Evolutionary conservation across 2,329 filamentous ascomycete genomes (phyloP).

Genomic region (Sporothrix inflata): DNA sequence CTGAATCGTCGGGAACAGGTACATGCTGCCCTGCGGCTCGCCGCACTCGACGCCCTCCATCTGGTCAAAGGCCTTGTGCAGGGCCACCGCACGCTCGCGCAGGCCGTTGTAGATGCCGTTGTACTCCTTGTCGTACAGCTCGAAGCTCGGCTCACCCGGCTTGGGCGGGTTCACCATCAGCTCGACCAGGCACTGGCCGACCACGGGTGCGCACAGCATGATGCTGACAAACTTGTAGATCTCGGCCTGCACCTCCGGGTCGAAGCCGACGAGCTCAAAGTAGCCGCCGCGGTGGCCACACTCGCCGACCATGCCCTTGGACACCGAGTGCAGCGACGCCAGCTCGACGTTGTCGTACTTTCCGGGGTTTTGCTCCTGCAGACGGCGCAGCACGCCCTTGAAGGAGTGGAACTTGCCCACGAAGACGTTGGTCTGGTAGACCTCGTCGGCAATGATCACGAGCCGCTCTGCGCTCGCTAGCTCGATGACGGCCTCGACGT

Average conservation of each 20-base stretch:
- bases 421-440: conserved; percentile 99
- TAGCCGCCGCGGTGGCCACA: conserved; percentile 97
- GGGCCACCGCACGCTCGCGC: conserved; percentile 75
- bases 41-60: conserved; percentile 97
- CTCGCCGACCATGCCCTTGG: conserved; percentile 98
- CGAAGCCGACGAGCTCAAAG: conserved; percentile 93
- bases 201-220: conserved; percentile 91
- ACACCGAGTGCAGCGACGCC: conserved; percentile 87
- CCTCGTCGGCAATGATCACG: conserved; percentile 92
- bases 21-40: conserved; percentile 93
- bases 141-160: conserved; percentile 79
- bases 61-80: conserved; percentile 86
- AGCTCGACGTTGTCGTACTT: conserved; percentile 86
- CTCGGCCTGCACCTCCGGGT: conserved; percentile 81
- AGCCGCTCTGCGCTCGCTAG: conserved; percentile 84
- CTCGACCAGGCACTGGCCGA: conserved; percentile 95
- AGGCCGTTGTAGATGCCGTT: conserved; percentile 78
- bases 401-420: conserved; percentile 92
- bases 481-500: conserved; percentile 83
- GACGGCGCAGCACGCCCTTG: conserved; percentile 80
- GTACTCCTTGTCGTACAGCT: conserved; percentile 85
- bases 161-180: conserved; percentile 96
- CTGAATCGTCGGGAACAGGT: conserved; percentile 93
- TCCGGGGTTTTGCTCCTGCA: conserved; percentile 75
- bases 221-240: conserved; percentile 99